These are phyloP conservation scores for Panicum miliaceum DNA, from an alignment of 176 grass and related monocot genomes.

Conservation along the genomic window DNA sequence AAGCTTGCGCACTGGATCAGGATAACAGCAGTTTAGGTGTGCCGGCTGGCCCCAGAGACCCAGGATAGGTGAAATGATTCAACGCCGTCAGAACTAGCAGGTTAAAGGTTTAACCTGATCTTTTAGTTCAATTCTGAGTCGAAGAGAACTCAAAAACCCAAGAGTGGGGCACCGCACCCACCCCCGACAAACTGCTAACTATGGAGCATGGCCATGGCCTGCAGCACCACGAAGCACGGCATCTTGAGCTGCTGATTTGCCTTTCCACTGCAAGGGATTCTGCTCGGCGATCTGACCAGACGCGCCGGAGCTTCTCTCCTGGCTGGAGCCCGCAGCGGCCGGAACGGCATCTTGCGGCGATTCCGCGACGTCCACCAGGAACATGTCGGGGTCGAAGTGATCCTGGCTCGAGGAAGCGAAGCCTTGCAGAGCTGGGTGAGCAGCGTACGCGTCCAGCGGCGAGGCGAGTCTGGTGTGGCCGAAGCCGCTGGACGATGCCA, in stretches of 20 bases:
- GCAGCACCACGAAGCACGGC: neutral
- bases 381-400: constrained; percentile 45
- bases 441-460: neutral
- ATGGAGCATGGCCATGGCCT: neutral
- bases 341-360: neutral
- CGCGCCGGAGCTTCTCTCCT: neutral
- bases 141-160: too few species aligned
- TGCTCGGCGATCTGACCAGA: constrained; percentile 11
- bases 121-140: too few species aligned
- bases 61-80: too few species aligned
- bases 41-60: too few species aligned
- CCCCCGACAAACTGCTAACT: neutral
- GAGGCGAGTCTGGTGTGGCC: neutral
- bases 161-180: neutral
- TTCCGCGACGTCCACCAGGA: constrained; percentile 35
- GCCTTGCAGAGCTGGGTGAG: neutral
- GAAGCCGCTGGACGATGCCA: neutral
- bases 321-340: neutral
- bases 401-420: constrained; percentile 24
- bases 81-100: too few species aligned
- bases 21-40: too few species aligned
- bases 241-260: neutral
- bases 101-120: too few species aligned
- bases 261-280: neutral
- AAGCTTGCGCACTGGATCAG: too few species aligned